phyloP scores from a whole-genome alignment of 257 asterid genomes.

The Fraxinus quadrangulata region DNA sequence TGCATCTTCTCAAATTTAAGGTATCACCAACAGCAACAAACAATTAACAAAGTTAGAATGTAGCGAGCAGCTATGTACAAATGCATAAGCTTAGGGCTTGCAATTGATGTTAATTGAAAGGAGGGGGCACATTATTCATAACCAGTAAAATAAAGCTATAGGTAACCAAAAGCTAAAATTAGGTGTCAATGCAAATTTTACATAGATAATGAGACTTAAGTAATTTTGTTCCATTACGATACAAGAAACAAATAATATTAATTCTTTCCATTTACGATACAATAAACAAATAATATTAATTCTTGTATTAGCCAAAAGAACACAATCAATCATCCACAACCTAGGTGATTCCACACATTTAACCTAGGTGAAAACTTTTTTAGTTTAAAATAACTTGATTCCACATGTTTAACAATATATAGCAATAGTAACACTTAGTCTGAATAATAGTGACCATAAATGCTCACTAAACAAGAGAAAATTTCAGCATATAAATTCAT shows the following conservation, averaged over 20 bases:
- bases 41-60: not conserved
- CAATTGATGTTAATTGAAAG: not conserved
- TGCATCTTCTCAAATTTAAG: not conserved
- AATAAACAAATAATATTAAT: too few relatives aligned
- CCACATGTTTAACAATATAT: not conserved
- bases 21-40: not conserved
- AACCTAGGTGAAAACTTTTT: not conserved
- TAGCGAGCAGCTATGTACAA: not conserved
- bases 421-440: not conserved
- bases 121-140: not conserved
- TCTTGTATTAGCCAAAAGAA: not conserved
- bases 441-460: not conserved
- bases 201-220: not conserved
- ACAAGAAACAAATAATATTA: not conserved
- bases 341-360: not conserved
- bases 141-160: not conserved
- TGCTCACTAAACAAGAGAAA: not conserved
- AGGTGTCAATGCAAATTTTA: not conserved
- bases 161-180: not conserved
- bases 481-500: not conserved
- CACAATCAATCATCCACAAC: not conserved
- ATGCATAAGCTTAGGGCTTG: not conserved
- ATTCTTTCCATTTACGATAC: not conserved
- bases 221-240: not conserved
- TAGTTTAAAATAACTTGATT: not conserved